Conservation (phyloP, 176 grass and related monocot species). For the Eremochloa ophiuroides region DNA sequence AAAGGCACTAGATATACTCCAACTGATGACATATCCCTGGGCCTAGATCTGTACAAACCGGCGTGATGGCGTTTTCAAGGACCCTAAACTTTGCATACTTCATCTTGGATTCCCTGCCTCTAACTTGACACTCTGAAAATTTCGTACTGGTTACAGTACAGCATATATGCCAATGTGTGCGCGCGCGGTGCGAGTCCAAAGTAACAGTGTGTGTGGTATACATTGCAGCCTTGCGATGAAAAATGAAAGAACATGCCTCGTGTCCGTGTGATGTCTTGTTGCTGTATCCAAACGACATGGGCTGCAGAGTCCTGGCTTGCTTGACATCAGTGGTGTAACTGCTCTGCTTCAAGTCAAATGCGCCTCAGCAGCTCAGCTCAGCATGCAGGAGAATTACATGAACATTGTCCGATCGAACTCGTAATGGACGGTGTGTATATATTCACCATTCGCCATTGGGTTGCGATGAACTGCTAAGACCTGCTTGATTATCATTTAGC, state of each 20-base stretch:
- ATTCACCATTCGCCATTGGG: background rate
- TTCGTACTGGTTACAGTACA: background rate
- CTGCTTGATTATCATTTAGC: background rate
- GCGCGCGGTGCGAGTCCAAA: background rate
- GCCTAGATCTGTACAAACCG: background rate
- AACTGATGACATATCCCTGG: too few species aligned
- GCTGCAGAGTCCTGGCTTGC: constrained; percentile 18
- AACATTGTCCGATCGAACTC: background rate
- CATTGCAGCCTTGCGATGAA: background rate
- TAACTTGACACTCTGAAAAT: background rate
- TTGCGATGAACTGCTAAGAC: background rate
- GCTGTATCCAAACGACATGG: background rate
- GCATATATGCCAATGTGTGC: background rate
- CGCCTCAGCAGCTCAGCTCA: background rate
- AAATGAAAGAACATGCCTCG: background rate
- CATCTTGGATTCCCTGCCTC: constrained; percentile 16
- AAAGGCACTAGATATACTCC: too few species aligned
- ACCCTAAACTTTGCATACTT: background rate
- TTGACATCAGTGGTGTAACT: constrained; percentile 29
- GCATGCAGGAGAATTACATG: background rate
- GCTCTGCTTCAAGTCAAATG: constrained; percentile 18
- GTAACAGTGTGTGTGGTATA: background rate
- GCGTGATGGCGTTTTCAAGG: background rate
- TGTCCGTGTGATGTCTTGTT: background rate
- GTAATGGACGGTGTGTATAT: too few species aligned